Evolutionary conservation across 1,284 basidiomycete genomes (phyloP).

Genomic region (Apiotrichum gracile): DNA sequence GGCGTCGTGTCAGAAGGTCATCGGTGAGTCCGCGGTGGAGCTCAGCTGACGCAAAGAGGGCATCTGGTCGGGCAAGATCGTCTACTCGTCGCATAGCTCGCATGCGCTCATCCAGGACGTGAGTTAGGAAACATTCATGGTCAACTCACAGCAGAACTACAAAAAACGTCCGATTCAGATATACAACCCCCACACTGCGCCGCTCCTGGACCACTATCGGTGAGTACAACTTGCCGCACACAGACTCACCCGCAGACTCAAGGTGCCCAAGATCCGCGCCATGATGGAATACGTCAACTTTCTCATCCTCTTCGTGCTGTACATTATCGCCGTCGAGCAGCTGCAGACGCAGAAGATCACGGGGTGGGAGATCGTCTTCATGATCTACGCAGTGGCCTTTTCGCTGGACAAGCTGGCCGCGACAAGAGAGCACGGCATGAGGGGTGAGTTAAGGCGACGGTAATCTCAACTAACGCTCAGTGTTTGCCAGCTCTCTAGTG

Average conservation of each 20-base stretch:
- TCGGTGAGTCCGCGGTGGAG: constrained; percentile 47
- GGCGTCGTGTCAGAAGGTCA: constrained; percentile 78
- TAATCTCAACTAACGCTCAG: constrained; percentile 18
- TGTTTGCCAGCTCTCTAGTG: constrained; percentile 39
- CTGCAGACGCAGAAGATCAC: constrained; percentile 61
- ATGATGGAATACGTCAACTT: constrained; percentile 84
- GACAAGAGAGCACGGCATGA: constrained; percentile 88
- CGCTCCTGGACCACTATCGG: constrained; percentile 88
- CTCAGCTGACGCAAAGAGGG: constrained; percentile 38
- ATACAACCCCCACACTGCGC: constrained; percentile 88
- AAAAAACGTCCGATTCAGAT: constrained; percentile 87
- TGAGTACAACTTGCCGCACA: constrained; percentile 34
- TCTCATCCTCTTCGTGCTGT: constrained; percentile 72
- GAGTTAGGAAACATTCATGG: constrained; percentile 26
- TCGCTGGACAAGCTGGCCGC: constrained; percentile 85
- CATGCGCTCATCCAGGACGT: constrained; percentile 83
- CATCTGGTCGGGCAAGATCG: constrained; percentile 64
- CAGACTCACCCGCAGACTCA: constrained; percentile 55
- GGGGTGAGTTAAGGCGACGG: constrained; percentile 39
- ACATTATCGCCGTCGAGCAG: constrained; percentile 73
- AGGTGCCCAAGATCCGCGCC: constrained; percentile 84
- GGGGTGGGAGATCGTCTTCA: constrained; percentile 62
- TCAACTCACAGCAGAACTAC: constrained; percentile 62
- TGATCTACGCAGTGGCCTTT: constrained; percentile 78
- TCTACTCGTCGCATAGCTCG: constrained; percentile 78